phyloP scores from a whole-genome alignment of 116 monocot species.

The Cymodocea nodosa region DNA sequence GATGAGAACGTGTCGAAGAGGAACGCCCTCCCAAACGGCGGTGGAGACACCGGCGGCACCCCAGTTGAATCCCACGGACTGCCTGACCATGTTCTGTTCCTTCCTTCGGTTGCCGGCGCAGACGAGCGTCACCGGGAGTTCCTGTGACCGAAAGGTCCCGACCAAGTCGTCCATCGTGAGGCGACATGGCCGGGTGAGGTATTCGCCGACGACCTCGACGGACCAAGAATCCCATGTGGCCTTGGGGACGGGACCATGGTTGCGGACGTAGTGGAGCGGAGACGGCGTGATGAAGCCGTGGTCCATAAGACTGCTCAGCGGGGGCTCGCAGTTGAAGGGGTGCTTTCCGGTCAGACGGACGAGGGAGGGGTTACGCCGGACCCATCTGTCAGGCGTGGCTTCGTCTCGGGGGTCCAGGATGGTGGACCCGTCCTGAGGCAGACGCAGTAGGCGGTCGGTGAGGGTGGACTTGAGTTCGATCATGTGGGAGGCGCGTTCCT shows the following conservation, averaged over 20 bases:
- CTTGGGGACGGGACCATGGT: conserved; percentile 78
- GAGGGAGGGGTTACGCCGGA: conserved; percentile 64
- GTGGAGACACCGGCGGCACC: conserved; percentile 70
- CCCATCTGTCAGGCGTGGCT: conserved; percentile 64
- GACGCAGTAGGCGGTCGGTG: no score
- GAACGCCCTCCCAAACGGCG: conserved; percentile 74
- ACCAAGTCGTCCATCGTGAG: conserved; percentile 64
- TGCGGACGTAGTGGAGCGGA: conserved; percentile 85
- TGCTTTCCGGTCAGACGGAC: conserved; percentile 94
- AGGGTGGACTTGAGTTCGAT: no score
- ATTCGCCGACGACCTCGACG: conserved; percentile 42
- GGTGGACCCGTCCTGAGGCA: conserved; percentile 15
- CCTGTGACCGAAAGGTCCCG: conserved; percentile 26
- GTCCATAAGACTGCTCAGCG: conserved; percentile 55
- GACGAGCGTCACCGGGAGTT: conserved; percentile 85
- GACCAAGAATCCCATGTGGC: conserved; percentile 55
- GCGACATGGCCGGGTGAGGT: conserved; percentile 23
- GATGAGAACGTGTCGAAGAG: conserved; percentile 50
- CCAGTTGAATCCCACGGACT: conserved; percentile 87
- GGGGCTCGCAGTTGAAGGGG: conserved; percentile 89
- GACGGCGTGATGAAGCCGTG: conserved; percentile 87
- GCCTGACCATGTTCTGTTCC: conserved; percentile 88
- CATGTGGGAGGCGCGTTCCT: no score
- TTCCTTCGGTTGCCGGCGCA: conserved; percentile 95
- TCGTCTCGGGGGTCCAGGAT: conserved; percentile 53